phyloP scores from a whole-genome alignment of 768 basidiomycete species.

The Pulveroboletus sp. region DNA sequence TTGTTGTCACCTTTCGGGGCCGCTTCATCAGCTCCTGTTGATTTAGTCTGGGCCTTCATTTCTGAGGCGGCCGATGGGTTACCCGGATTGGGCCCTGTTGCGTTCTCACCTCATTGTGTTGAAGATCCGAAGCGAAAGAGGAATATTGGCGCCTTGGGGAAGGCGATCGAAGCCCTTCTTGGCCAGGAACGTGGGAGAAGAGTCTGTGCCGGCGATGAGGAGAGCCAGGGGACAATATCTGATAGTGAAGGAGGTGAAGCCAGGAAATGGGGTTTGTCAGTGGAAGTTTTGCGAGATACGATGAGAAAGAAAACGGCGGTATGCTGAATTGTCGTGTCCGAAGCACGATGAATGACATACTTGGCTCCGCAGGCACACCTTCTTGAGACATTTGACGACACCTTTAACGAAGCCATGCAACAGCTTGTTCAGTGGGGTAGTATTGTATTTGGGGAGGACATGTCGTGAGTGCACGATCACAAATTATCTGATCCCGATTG shows the following conservation, averaged over 20 bases:
- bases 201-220: constrained; percentile 54
- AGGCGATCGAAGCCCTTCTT: constrained; percentile 60
- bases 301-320: constrained; percentile 58
- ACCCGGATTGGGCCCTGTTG: constrained; percentile 72
- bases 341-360: constrained; percentile 15
- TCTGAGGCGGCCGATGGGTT: constrained; percentile 56
- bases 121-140: constrained; percentile 73
- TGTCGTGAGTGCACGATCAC: constrained; percentile 47
- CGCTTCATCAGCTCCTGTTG: constrained; percentile 36
- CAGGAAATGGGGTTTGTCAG: constrained; percentile 67
- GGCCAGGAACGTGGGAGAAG: constrained; percentile 60
- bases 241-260: constrained; percentile 64
- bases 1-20: constrained; percentile 38
- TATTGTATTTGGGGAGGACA: constrained; percentile 60
- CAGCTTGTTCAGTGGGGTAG: constrained; percentile 73
- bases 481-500: constrained; percentile 20
- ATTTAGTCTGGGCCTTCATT: constrained; percentile 44
- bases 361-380: constrained; percentile 45
- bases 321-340: constrained; percentile 22
- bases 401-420: constrained; percentile 75
- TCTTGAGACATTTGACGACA: constrained; percentile 58
- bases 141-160: constrained; percentile 71
- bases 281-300: constrained; percentile 50
- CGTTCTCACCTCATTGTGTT: constrained; percentile 68
- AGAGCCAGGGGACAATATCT: constrained; percentile 17